A percentile compares a stretch with the other conserved stretches of the same genome.
Evolutionary conservation across 23 red algal genomes (phyloP).

Genomic region (Gracilariopsis chorda): DNA sequence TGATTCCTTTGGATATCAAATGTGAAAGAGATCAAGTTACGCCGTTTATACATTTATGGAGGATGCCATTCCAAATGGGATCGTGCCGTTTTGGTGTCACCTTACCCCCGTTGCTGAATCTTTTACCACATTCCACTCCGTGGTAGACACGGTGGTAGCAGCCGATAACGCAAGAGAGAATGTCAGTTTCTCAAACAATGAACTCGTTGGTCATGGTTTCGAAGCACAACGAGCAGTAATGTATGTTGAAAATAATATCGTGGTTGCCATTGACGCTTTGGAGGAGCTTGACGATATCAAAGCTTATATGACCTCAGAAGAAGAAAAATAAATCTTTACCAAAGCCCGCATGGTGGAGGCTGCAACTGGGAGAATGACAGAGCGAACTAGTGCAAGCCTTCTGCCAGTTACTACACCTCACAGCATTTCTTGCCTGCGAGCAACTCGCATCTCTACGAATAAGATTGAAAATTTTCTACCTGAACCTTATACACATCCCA

Average conservation of each 20-base stretch:
- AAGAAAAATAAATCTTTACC: neutral
- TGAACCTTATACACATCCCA: conserved; percentile 16
- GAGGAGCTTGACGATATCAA: neutral
- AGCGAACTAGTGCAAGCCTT: conserved; percentile 11
- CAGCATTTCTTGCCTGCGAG: conserved; percentile 41
- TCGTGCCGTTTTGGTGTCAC: conserved; percentile 5
- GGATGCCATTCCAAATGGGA: conserved; percentile 19
- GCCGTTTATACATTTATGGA: neutral
- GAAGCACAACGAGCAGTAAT: neutral
- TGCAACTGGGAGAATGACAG: conserved; percentile 2
- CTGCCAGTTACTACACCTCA: conserved; percentile 44
- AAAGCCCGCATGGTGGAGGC: conserved; percentile 40
- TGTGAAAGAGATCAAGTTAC: neutral
- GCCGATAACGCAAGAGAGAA: neutral
- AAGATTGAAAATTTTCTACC: neutral
- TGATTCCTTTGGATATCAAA: conserved; percentile 18
- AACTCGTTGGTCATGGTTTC: neutral
- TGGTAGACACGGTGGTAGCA: conserved; percentile 14
- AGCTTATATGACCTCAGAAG: neutral
- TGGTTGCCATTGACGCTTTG: neutral
- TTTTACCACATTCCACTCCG: neutral
- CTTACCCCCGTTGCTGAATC: neutral
- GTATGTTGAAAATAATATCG: neutral
- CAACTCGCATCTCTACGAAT: conserved; percentile 50
- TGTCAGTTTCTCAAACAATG: neutral